These are phyloP conservation scores for Diaporthe humulicola DNA, from an alignment of 2,329 filamentous ascomycete genomes.

Conservation along the genomic window DNA sequence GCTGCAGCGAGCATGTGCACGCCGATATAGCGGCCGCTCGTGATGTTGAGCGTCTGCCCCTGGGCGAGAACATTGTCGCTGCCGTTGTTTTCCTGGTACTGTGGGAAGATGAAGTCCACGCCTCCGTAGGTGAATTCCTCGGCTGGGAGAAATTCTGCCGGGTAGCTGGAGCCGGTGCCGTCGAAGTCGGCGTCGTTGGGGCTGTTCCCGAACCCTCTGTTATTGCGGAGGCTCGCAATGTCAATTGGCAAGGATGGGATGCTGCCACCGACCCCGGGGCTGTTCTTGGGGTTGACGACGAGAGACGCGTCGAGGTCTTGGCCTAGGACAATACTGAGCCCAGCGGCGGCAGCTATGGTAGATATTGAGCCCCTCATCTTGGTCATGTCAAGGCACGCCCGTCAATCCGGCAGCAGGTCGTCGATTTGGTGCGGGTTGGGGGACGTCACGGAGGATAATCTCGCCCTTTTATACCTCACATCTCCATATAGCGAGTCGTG, in stretches of 20 bases:
- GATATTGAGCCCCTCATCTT: conserved; percentile 6
- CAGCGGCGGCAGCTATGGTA: background rate
- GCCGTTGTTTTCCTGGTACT: conserved; percentile 37
- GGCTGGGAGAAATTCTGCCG: conserved; percentile 40
- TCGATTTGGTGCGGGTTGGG: background rate
- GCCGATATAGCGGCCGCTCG: conserved; percentile 38
- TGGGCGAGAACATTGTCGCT: conserved; percentile 42
- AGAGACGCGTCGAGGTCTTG: conserved; percentile 18
- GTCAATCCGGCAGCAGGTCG: background rate
- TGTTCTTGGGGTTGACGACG: conserved; percentile 38
- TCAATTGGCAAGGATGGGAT: conserved; percentile 35
- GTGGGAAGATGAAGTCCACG: conserved; percentile 38
- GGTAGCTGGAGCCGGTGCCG: conserved; percentile 38
- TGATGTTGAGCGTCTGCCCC: conserved; percentile 39
- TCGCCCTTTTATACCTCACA: background rate
- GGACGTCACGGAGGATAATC: background rate
- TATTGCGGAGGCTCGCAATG: conserved; percentile 39
- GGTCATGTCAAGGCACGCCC: background rate
- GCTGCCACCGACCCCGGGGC: conserved; percentile 32
- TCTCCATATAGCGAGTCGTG: background rate
- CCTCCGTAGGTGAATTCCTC: conserved; percentile 41
- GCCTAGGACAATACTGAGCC: background rate
- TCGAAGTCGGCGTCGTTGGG: conserved; percentile 43
- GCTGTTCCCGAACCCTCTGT: conserved; percentile 38
- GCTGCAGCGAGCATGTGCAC: conserved; percentile 42